Evolutionary conservation across 176 grass and related monocot genomes (phyloP), one percentile per base, ranked within the genome.

Genomic region (Carex scoparia): DNA sequence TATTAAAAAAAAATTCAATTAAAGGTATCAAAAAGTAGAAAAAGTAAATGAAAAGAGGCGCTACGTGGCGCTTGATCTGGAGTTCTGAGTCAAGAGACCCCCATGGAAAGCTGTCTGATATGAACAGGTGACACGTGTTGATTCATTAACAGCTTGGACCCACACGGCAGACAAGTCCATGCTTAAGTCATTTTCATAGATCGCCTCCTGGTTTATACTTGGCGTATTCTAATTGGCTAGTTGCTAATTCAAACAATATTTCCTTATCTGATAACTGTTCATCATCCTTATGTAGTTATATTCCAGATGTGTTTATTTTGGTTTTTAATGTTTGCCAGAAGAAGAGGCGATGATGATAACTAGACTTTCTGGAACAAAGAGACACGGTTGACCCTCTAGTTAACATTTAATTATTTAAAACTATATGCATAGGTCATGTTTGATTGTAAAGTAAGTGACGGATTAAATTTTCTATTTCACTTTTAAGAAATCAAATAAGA

Each of bases 161-260:
- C 79, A 64, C 33, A 64, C 35, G 14, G 79, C 79, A 81, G 79
- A 81, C 79, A 81, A 65, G 58, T 46, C 57, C 79, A 46, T 65
- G 79, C 16, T 81, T 5, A 35, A 12, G 57, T 81, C 79, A 1
- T 64, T 81, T 40, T 81, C 79, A 2, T 38, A 19, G 79, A 64
- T 81, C 58, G 56, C 35, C 32, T 61, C 48, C 27, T 40, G 33
- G 3, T 64, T 7, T 2, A 6, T 42, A 81, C 35, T 0, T 65
- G 58, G 58, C 19, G 28, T 11, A 1, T 27, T 81, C 57, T 64
- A 15, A 63, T 81, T 60, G 75, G 75, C 51, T 28, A 0, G 0
- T 28, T 1, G 0, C n/a, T 13, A 10, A 10, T 55, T 78, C 33
- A 59, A 37, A 38, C 12, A 80, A 42, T 4, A 2, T 61, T 62